Evolutionary conservation across 345 rosid genomes (phyloP).

Genomic region (Salix purpurea): DNA sequence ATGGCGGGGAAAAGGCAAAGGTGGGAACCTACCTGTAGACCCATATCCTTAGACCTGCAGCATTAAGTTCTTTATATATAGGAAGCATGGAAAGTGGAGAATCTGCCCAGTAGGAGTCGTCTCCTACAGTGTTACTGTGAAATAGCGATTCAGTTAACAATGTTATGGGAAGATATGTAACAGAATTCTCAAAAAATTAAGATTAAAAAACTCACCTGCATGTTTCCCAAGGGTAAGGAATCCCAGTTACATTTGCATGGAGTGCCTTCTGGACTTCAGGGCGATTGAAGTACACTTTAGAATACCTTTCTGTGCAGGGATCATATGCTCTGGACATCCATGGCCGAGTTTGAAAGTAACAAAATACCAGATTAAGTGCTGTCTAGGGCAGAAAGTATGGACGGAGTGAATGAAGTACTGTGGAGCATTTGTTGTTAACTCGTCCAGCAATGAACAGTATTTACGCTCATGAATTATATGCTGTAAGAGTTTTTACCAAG

Average conservation of each 20-base stretch:
- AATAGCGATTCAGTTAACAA: not conserved
- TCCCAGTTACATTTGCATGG: conserved; percentile 79
- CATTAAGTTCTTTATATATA: conserved; percentile 76
- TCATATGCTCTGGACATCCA: conserved; percentile 98
- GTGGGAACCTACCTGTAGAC: conserved; percentile 57
- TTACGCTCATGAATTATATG: not conserved
- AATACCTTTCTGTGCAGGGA: conserved; percentile 90
- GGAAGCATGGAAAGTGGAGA: conserved; percentile 94
- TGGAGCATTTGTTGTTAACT: not conserved
- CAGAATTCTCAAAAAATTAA: not conserved
- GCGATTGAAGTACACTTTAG: conserved; percentile 66
- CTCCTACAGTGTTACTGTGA: conserved; percentile 59
- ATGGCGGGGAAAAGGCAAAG: not conserved
- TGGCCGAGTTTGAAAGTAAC: conserved; percentile 47
- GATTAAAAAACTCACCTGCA: conserved; percentile 56
- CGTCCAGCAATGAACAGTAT: not conserved
- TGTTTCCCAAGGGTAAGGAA: conserved; percentile 69
- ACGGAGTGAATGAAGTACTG: not conserved
- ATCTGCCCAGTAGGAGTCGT: conserved; percentile 57
- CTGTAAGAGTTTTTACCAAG: not conserved
- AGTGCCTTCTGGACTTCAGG: conserved; percentile 90
- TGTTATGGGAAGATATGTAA: not conserved
- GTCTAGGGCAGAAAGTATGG: not conserved
- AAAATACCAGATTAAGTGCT: conserved; percentile 1
- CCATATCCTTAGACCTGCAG: conserved; percentile 81